A percentile compares a stretch with the other conserved stretches of the same genome.
Conservation (phyloP, 2,329 filamentous ascomycete species). For the Annulohypoxylon truncatum region DNA sequence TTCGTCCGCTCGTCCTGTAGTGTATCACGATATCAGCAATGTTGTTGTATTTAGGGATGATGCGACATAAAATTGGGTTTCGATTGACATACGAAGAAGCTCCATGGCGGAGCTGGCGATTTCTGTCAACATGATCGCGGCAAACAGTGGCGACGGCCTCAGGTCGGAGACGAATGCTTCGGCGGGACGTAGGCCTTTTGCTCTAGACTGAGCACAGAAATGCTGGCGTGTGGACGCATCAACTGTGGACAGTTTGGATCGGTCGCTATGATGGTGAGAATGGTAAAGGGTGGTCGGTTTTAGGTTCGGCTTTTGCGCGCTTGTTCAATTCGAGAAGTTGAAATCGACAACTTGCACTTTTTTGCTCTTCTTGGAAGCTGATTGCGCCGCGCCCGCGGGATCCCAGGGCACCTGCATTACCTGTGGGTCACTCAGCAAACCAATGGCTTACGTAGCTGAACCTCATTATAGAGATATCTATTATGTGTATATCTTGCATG, state of each 20-base stretch:
- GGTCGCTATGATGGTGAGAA: conserved; percentile 10
- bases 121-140: conserved; percentile 53
- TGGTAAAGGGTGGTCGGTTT: conserved; percentile 8
- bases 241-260: conserved; percentile 28
- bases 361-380: conserved; percentile 27
- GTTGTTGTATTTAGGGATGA: neutral
- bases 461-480: conserved; percentile 8
- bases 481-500: neutral
- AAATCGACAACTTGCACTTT: conserved; percentile 40
- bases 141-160: conserved; percentile 20
- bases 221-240: conserved; percentile 42
- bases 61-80: conserved; percentile 20
- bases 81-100: conserved; percentile 53
- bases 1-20: conserved; percentile 57
- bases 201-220: conserved; percentile 41
- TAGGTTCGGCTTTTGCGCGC: conserved; percentile 15
- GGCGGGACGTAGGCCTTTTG: conserved; percentile 34
- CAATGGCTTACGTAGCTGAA: neutral
- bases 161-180: conserved; percentile 38
- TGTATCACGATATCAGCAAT: conserved; percentile 37
- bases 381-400: conserved; percentile 24
- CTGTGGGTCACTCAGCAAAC: neutral
- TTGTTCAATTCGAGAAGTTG: conserved; percentile 29
- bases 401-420: neutral
- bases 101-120: conserved; percentile 53